Evolutionary conservation across 192 early-diverging fungal species (phyloP), one percentile per base, ranked within the genome.

Genomic region (Endogone sp.): DNA sequence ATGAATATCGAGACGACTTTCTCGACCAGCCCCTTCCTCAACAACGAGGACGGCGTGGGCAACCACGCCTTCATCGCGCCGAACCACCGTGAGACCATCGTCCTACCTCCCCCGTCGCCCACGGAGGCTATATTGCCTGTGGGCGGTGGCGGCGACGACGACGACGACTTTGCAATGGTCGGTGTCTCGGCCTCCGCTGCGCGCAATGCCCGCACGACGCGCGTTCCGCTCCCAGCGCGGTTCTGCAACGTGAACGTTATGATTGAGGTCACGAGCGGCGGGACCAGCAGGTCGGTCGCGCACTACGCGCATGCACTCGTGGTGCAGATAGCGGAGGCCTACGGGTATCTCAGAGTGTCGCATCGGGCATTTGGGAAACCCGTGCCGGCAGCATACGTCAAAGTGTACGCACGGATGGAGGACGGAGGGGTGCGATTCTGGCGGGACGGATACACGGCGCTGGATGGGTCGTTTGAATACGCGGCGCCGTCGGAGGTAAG

Each of bases 1-100:
- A 80, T 82, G 21, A 78, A 84, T 56, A 72, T 78, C 20, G 83
- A 84, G 66, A 74, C 73, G n/a, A 80, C 82, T 70, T 84, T 84
- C 63, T 84, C 83, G 0, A 71, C 62, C 29, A 76, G 71, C 11
- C 80, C 83, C 9, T 78, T 84, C 37, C 55, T 78, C 9, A 37
- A 28, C 49, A 69, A 62, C 25, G 60, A 63, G 20, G 37, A 31
- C 68, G 37, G 49, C 68, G 1, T 64, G 62, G 23, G 60, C 20
- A 66, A 72, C 4, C 68, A 71, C 37, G 72, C 74, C 16, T 79
- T 79, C 60, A 72, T 77, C n/a, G 78, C 79, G 3, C 74, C 81
- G 1, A 80, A 75, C 20, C 69, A 84, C 28, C 68, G 60, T 3
- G 67, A 76, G 44, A 49, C 37, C 6, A 6, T 11, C 37, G 16